These are phyloP conservation scores for Solanum peruvianum DNA, from an alignment of 257 asterid species.

Conservation along the genomic window DNA sequence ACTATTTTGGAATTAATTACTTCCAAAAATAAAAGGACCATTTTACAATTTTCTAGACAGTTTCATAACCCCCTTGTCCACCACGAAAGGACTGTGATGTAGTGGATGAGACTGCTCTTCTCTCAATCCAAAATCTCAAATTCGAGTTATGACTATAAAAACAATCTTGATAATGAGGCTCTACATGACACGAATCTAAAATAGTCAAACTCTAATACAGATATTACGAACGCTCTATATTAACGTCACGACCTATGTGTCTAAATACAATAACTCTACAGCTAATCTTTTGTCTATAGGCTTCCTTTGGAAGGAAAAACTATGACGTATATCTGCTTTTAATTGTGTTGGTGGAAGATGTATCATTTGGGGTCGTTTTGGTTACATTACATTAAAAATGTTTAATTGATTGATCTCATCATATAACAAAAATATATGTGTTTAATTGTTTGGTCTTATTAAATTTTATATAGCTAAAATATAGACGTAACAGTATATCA, in stretches of 20 bases:
- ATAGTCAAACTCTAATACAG: too few species aligned
- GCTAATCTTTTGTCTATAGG: slow-evolving; percentile 12
- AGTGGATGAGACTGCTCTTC: background rate
- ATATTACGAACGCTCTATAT: background rate
- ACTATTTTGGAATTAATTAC: background rate
- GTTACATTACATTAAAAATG: background rate
- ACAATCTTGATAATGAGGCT: background rate
- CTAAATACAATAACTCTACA: slow-evolving; percentile 1
- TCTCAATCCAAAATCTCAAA: background rate
- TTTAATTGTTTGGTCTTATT: background rate
- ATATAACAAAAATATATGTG: background rate
- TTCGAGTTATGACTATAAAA: too few species aligned
- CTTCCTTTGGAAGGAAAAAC: background rate
- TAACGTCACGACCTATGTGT: slow-evolving; percentile 25
- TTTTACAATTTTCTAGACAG: background rate
- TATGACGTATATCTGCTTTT: background rate
- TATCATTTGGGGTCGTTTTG: background rate
- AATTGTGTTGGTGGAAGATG: background rate
- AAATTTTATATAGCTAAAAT: background rate
- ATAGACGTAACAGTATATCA: background rate
- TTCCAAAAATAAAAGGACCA: background rate
- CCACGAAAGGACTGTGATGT: background rate
- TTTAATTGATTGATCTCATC: background rate
- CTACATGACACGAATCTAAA: background rate
- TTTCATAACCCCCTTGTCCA: background rate